Conservation (phyloP, 805 yeast species). For the Saturnispora besseyi region DNA sequence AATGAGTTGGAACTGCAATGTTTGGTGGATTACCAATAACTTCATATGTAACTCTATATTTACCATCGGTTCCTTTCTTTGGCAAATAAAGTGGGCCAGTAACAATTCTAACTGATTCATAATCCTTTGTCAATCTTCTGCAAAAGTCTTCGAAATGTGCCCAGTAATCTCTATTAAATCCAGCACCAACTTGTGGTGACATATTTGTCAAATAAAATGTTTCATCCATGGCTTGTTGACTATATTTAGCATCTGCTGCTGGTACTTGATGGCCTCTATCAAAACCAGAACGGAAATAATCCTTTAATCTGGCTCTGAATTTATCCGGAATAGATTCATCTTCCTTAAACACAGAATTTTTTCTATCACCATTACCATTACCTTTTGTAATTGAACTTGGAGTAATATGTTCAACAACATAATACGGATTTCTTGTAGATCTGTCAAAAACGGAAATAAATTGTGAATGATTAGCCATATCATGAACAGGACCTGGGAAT, state of each 20-base stretch:
- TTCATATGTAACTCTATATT: constrained; percentile 77
- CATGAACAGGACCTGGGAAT: constrained; percentile 92
- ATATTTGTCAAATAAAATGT: constrained; percentile 86
- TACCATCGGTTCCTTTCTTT: constrained; percentile 64
- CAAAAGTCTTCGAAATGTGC: constrained; percentile 90
- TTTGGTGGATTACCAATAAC: constrained; percentile 95
- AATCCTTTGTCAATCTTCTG: constrained; percentile 63
- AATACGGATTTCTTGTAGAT: constrained; percentile 74
- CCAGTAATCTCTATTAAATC: constrained; percentile 97
- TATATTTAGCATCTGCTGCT: constrained; percentile 92
- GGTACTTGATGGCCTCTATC: constrained; percentile 98
- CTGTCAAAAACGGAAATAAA: constrained; percentile 84
- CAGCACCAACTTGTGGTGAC: constrained; percentile 96
- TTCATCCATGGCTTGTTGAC: constrained; percentile 89
- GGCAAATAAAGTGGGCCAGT: constrained; percentile 95
- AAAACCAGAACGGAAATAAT: constrained; percentile 90
- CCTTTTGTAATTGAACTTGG: constrained; percentile 49
- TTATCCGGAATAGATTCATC: constrained; percentile 71
- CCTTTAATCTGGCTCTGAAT: constrained; percentile 70
- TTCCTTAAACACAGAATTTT: constrained; percentile 75
- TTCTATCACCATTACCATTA: constrained; percentile 56
- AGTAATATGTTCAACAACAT: constrained; percentile 81
- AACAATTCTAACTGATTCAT: constrained; percentile 70
- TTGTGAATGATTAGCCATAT: constrained; percentile 61
- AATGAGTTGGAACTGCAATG: constrained; percentile 96